Conservation (phyloP, 306 rosid genomes). For the Dryas alaskensis region DNA sequence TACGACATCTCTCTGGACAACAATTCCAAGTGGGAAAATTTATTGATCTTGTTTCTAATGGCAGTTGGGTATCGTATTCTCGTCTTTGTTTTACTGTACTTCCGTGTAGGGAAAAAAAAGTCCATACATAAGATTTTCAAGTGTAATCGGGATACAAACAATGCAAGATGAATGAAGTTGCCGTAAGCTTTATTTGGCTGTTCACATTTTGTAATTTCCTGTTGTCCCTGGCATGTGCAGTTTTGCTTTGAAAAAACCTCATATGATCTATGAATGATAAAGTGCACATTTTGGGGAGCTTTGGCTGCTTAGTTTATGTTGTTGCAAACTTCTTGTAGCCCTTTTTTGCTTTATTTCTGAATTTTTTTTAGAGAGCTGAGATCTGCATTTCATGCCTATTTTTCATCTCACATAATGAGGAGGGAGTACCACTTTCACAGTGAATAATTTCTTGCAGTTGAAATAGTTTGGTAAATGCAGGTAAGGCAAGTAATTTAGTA, state of each 20-base stretch:
- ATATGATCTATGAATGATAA: constrained; percentile 30
- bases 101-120: constrained; percentile 46
- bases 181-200: constrained; percentile 28
- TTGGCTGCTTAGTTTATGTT: not conserved
- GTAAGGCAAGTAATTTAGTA: not conserved
- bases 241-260: constrained; percentile 29
- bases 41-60: constrained; percentile 86
- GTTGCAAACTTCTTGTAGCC: constrained; percentile 1
- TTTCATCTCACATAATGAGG: not conserved
- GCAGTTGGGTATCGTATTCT: constrained; percentile 72
- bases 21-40: constrained; percentile 81
- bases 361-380: not conserved
- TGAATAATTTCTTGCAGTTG: not conserved
- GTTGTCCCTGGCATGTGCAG: constrained; percentile 28
- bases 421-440: not conserved
- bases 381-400: not conserved
- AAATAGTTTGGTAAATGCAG: not conserved
- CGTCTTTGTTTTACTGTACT: constrained; percentile 50
- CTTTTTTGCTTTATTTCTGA: not conserved
- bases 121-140: constrained; percentile 42
- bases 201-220: constrained; percentile 35
- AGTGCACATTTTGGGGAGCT: constrained; percentile 23
- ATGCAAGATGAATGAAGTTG: constrained; percentile 51
- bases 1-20: constrained; percentile 65
- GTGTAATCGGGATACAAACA: constrained; percentile 54